Percentiles rank a stretch among this genome's conserved stretches.
Evolutionary conservation across 2,329 filamentous ascomycete genomes (phyloP).

Genomic region (Blumeriella jaapii): DNA sequence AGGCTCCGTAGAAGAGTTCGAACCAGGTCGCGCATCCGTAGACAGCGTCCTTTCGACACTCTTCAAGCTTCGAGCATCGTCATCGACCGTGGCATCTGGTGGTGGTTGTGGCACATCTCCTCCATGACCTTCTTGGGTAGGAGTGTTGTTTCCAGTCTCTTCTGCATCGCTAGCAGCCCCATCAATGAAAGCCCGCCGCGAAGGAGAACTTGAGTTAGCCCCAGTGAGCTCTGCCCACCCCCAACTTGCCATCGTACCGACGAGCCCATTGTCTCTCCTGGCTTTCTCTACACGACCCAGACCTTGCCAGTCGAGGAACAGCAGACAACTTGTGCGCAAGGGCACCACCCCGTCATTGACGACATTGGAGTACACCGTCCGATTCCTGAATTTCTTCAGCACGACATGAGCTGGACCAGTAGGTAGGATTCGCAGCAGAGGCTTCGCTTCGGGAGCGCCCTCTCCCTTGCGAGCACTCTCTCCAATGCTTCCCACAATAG

Average conservation of each 20-base stretch:
- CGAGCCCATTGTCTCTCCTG: conserved; percentile 77
- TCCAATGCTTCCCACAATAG: conserved; percentile 71
- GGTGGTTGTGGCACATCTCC: conserved; percentile 60
- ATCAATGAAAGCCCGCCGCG: conserved; percentile 17
- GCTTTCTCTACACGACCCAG: conserved; percentile 90
- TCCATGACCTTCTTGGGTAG: conserved; percentile 31
- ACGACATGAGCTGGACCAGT: conserved; percentile 85
- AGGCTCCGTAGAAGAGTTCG: conserved; percentile 14
- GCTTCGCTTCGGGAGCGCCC: conserved; percentile 70
- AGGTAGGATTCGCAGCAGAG: conserved; percentile 75
- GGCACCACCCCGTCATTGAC: conserved; percentile 97
- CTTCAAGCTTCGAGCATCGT: conserved; percentile 48
- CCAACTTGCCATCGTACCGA: conserved; percentile 87
- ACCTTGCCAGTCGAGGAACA: conserved; percentile 95
- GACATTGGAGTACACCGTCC: conserved; percentile 92
- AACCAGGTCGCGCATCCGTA: conserved; percentile 10
- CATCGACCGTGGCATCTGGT: conserved; percentile 52
- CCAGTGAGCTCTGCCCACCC: conserved; percentile 88
- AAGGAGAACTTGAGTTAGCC: conserved; percentile 35
- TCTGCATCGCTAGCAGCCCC: conserved; percentile 16
- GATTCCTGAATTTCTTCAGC: conserved; percentile 75
- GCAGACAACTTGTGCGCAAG: conserved; percentile 83
- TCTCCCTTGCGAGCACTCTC: conserved; percentile 52
- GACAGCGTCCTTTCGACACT: conserved; percentile 29
- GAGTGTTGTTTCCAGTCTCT: conserved; percentile 29